Evolutionary conservation across 768 basidiomycete species (phyloP).

Genomic region (Trametopsis cervina): DNA sequence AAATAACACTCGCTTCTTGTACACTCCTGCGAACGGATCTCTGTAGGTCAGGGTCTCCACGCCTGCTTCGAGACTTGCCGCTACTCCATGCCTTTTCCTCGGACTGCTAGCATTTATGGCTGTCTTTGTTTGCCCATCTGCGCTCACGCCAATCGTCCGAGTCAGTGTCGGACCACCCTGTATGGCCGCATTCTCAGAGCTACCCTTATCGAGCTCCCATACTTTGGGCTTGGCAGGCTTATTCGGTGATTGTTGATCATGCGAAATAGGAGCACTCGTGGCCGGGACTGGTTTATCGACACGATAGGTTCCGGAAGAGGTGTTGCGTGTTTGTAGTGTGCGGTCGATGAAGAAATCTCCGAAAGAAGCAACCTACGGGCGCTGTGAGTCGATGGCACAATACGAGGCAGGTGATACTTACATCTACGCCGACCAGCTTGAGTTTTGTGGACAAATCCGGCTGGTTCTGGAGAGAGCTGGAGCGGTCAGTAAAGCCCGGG

Average conservation of each 20-base stretch:
- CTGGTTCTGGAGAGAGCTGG: constrained; percentile 42
- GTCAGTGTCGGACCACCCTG: too few species aligned
- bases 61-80: constrained; percentile 29
- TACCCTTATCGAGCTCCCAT: constrained; percentile 12
- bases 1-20: constrained; percentile 46
- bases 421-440: constrained; percentile 57
- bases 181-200: neutral
- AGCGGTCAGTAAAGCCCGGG: too few species aligned
- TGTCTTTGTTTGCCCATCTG: neutral
- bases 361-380: constrained; percentile 53
- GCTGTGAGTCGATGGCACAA: too few species aligned
- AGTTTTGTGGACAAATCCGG: constrained; percentile 70
- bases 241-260: constrained; percentile 8
- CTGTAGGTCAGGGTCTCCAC: constrained; percentile 59
- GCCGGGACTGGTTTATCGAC: constrained; percentile 17
- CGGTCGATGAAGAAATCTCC: constrained; percentile 66
- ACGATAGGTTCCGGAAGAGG: constrained; percentile 7
- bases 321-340: constrained; percentile 20
- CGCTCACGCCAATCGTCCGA: too few species aligned
- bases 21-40: constrained; percentile 64
- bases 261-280: constrained; percentile 7
- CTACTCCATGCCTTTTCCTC: constrained; percentile 19
- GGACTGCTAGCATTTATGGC: constrained; percentile 16
- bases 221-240: constrained; percentile 6
- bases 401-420: constrained; percentile 15